Conservation (phyloP, 306 rosid genomes). For the Trifolium fragiferum region DNA sequence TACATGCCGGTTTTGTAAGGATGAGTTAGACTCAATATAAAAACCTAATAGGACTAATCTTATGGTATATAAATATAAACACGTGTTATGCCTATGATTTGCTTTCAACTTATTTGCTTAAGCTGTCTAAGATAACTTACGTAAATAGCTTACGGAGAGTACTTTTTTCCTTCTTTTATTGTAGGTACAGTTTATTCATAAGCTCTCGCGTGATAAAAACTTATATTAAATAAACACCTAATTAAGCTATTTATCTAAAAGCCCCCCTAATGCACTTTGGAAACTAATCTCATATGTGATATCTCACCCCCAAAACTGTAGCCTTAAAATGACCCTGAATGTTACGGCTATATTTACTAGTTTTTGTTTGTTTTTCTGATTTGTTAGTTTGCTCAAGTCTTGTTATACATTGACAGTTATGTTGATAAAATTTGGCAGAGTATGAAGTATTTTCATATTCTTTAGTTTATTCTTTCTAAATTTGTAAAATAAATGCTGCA, state of each 20-base stretch:
- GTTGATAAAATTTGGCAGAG: constrained; percentile 18
- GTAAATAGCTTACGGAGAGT: constrained; percentile 4
- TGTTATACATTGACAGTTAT: constrained; percentile 2
- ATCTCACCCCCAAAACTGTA: constrained; percentile 21
- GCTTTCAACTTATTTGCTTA: neutral
- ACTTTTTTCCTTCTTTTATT: neutral
- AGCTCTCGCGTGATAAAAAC: neutral
- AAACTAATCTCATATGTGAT: constrained; percentile 10
- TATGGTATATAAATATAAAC: neutral
- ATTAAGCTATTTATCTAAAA: constrained; percentile 1
- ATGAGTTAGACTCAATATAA: neutral
- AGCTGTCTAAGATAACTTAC: neutral
- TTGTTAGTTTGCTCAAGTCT: constrained; percentile 14
- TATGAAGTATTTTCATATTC: constrained; percentile 14
- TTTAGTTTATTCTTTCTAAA: constrained; percentile 16
- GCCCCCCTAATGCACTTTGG: constrained; percentile 10
- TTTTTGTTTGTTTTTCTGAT: constrained; percentile 8
- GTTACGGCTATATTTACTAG: constrained; percentile 3
- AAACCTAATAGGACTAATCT: neutral
- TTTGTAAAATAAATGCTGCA: constrained; percentile 47
- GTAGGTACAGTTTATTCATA: neutral
- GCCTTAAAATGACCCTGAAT: constrained; percentile 10
- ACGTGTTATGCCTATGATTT: neutral
- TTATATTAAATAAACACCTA: neutral
- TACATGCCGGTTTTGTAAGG: neutral